Base-by-base conservation (phyloP, 192 early-diverging fungal genomes). In the Dissophora ornata region DNA sequence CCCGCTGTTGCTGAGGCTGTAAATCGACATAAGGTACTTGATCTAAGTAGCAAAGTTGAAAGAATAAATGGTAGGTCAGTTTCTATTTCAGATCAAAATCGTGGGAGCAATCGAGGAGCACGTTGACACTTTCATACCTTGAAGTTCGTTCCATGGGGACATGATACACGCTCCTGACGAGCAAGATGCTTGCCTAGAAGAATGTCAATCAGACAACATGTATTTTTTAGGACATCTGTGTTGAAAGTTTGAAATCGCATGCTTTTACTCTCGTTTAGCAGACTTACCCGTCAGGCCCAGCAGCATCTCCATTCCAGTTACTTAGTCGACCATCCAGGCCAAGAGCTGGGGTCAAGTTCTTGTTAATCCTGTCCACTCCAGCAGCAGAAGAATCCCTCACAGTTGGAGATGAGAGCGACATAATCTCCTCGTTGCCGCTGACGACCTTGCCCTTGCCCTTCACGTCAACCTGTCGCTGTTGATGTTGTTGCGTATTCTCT, bases 71-170 rank as follows among this genome's bases (percentile, higher is more conserved):
- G 40, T 22, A 57, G 22, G 36, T 12, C 3, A 22, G 30, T 34
- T 34, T 25, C n/a, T n/a, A n/a, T n/a, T n/a, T n/a, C n/a, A n/a
- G n/a, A n/a, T n/a, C n/a, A n/a, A n/a, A n/a, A n/a, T n/a, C n/a
- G n/a, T n/a, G n/a, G n/a, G n/a, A n/a, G n/a, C n/a, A n/a, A n/a
- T n/a, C n/a, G n/a, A n/a, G n/a, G n/a, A n/a, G n/a, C n/a, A n/a
- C n/a, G n/a, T n/a, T n/a, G n/a, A n/a, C n/a, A n/a, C 18, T n/a
- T 45, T 22, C 19, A 41, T 63, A 71, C 69, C 69, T 49, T 75
- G 71, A 4, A 75, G 54, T n/a, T 75, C 71, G 33, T 66, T 75
- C 71, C 71, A 75, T 1, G 71, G 62, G 0, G 71, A 75, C 71
- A 75, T 75, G 19, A 75, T 61, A 41, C 71, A 75, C 1, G 62